Evolutionary conservation across 1,284 basidiomycete genomes (phyloP), one percentile per base, ranked within the genome.

Genomic region (Ceratobasidium sp.): DNA sequence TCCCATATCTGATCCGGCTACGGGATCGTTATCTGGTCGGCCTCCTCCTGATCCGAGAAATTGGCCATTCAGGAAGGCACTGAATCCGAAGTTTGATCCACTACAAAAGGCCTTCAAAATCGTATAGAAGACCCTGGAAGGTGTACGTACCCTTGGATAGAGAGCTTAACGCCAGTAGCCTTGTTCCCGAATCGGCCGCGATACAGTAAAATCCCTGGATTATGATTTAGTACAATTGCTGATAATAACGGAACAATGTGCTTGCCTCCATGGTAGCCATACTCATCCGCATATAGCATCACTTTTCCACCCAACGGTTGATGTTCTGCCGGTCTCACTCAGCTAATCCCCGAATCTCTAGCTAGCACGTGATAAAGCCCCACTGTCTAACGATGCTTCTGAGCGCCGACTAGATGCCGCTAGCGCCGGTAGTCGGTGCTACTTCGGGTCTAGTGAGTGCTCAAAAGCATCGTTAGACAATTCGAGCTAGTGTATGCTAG

Each of bases 11-110:
- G 72, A 64, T 12, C 77, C 77, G n/a, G 75, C 76, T 30, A 53
- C 64, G 75, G 75, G 45, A 76, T 77, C 18, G 72, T 76, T 39
- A n/a, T 45, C 48, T 5, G 61, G 45, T 12, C 41, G 59, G 8
- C 83, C 82, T 74, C 82, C 80, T 23, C 79, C 82, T 8, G 82
- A 83, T 10, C 84, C 84, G 4, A 86, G 77, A 78, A 84, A 85
- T 23, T 80, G 77, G 1, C 77, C 78, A 75, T 85, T 85, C 41
- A 85, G 73, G 78, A 82, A 85, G 0, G 78, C 82, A 18, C 81
- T 82, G 72, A 82, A 84, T 0, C 82, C 84, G 70, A 82, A 84
- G 1, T 81, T 83, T 74, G 79, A 83, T 10, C 84, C 84, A 14
- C 84, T 83, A 55, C 9, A 58, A 28, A 23, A 45, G 23, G 69